Evolutionary conservation across 140 eudicot genomes (phyloP).

Genomic region (Erigeron philadelphicus): DNA sequence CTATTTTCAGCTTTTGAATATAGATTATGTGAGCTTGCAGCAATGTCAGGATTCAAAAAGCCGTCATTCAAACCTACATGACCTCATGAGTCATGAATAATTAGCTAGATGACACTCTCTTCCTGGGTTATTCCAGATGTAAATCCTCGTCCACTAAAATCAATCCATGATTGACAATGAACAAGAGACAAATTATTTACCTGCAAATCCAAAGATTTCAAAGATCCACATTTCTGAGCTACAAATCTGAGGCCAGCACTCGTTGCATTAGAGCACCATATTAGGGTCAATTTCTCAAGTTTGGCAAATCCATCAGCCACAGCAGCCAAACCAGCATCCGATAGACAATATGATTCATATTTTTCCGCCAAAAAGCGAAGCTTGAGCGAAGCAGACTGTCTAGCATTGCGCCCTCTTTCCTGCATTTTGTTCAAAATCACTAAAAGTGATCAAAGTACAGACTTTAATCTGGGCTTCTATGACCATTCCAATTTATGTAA

Average conservation of each 20-base stretch:
- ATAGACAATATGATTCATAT: conserved; percentile 52
- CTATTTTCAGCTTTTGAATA: neutral
- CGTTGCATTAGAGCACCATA: conserved; percentile 91
- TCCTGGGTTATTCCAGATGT: neutral
- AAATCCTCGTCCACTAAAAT: neutral
- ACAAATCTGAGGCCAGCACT: conserved; percentile 71
- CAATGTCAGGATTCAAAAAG: neutral
- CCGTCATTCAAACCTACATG: neutral
- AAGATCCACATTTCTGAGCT: conserved; percentile 63
- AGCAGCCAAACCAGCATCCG: conserved; percentile 78
- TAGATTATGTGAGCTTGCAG: neutral
- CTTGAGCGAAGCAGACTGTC: conserved; percentile 37
- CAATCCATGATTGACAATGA: neutral
- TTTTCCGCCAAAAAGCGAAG: conserved; percentile 38
- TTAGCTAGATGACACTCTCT: neutral
- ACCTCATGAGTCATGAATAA: neutral
- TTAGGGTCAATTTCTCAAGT: conserved; percentile 72
- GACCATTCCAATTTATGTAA: neutral
- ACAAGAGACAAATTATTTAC: conserved; percentile 30
- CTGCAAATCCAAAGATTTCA: conserved; percentile 81
- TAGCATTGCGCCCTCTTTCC: conserved; percentile 64
- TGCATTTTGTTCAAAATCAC: conserved; percentile 31
- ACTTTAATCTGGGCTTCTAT: neutral
- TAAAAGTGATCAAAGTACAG: neutral
- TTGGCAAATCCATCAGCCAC: conserved; percentile 63